Evolutionary conservation across 192 early-diverging fungal species (phyloP).

Genomic region (Umbelopsis ramanniana): DNA sequence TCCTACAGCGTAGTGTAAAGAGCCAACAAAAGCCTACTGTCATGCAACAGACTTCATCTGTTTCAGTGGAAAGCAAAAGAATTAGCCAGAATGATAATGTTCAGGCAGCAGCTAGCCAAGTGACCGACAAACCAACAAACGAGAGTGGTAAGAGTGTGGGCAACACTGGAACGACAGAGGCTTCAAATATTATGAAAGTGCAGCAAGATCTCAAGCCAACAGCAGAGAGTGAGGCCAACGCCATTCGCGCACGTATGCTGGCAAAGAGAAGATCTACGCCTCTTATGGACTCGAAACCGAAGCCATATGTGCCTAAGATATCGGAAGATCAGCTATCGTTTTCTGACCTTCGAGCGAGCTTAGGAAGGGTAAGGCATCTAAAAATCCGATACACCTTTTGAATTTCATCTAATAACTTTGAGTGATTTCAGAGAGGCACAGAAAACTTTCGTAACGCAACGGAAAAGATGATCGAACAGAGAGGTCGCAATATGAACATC

Average conservation of each 20-base stretch:
- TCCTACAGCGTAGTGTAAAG: too few relatives aligned
- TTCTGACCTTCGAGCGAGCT: not conserved
- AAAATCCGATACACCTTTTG: not conserved
- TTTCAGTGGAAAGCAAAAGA: not conserved
- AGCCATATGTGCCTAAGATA: not conserved
- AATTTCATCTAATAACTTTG: not conserved
- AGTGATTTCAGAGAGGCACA: not conserved
- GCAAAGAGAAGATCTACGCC: slow-evolving; percentile 7
- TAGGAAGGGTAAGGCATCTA: not conserved
- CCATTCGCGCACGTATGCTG: not conserved
- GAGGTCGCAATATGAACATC: not conserved
- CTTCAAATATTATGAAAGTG: not conserved
- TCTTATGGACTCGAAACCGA: not conserved
- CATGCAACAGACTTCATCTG: too few relatives aligned
- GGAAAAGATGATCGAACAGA: not conserved
- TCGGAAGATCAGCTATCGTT: not conserved
- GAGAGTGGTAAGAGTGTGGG: not conserved
- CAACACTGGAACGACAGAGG: not conserved
- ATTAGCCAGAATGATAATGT: not conserved
- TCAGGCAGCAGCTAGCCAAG: too few relatives aligned
- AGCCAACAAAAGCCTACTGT: too few relatives aligned
- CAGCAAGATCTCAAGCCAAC: not conserved
- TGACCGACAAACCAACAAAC: not conserved
- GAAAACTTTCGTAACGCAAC: slow-evolving; percentile 13
- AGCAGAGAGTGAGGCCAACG: slow-evolving; percentile 1